These are phyloP conservation scores for barrel medic (Medicago truncatula) DNA, from an alignment of 306 rosid species.

Conservation along the genomic window DNA sequence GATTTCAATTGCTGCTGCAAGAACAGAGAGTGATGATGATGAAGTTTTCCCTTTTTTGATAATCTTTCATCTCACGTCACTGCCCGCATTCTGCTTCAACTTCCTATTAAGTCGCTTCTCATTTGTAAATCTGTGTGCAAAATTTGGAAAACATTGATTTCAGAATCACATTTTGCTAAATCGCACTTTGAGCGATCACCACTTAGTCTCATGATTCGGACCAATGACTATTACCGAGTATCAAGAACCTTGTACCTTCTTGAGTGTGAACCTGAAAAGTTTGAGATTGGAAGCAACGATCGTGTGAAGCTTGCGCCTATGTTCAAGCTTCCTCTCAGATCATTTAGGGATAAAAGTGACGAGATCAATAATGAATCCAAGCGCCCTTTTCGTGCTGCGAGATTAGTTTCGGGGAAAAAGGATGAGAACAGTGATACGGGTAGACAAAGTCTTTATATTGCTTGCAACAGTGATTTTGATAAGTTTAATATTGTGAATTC, in stretches of 20 bases:
- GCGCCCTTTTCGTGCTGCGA: not conserved
- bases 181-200: conserved; percentile 11
- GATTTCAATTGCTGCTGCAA: not conserved
- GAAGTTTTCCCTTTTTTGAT: not conserved
- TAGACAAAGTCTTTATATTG: not conserved
- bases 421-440: not conserved
- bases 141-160: conserved; percentile 32
- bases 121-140: conserved; percentile 47
- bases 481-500: conserved; percentile 24
- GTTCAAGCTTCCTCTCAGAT: conserved; percentile 24
- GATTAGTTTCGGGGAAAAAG: not conserved
- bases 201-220: conserved; percentile 8
- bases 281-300: not conserved
- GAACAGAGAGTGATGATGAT: not conserved
- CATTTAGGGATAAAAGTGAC: not conserved
- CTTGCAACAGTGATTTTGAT: not conserved
- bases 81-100: conserved; percentile 12
- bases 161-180: conserved; percentile 39
- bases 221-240: not conserved
- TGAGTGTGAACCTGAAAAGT: conserved; percentile 24
- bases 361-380: not conserved
- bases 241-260: conserved; percentile 38
- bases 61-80: conserved; percentile 30
- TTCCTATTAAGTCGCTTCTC: conserved; percentile 34
- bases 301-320: conserved; percentile 26